Evolutionary conservation across 495 filamentous ascomycete species (phyloP).

Genomic region (Daldinia loculata): DNA sequence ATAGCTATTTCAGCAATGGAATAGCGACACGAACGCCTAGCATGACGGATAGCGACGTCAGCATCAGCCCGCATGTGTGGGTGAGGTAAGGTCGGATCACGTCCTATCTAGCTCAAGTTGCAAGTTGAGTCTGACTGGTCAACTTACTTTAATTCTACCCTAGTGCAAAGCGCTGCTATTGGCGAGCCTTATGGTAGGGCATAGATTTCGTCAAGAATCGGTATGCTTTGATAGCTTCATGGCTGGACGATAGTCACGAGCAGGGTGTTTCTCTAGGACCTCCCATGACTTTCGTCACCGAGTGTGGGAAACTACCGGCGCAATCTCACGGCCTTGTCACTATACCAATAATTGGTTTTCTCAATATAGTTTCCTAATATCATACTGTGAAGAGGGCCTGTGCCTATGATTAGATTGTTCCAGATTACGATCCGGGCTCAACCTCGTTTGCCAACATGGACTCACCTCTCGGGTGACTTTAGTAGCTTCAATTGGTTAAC

Average conservation of each 20-base stretch:
- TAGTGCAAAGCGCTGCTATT: not conserved
- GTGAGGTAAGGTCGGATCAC: conserved; percentile 18
- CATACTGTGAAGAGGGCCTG: conserved; percentile 16
- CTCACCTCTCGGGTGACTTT: conserved; percentile 6
- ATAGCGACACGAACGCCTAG: conserved; percentile 9
- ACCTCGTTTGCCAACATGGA: conserved; percentile 4
- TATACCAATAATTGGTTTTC: conserved; percentile 14
- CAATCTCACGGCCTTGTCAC: not conserved
- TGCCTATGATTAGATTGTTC: conserved; percentile 21
- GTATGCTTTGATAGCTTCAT: conserved; percentile 34
- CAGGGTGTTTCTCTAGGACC: conserved; percentile 26
- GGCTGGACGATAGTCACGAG: not conserved
- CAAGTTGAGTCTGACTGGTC: conserved; percentile 12
- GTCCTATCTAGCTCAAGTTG: conserved; percentile 14
- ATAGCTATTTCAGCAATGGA: conserved; percentile 8
- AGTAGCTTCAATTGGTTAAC: conserved; percentile 13
- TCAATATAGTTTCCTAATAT: conserved; percentile 25
- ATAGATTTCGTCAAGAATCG: conserved; percentile 1
- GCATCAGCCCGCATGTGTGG: conserved; percentile 28
- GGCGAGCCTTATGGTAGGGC: conserved; percentile 9
- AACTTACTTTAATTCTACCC: conserved; percentile 22
- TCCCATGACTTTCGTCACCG: conserved; percentile 16
- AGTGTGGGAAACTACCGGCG: conserved; percentile 22
- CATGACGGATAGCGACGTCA: conserved; percentile 32
- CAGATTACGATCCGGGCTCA: not conserved